Conservation (phyloP, 1,139 yeast genomes). For the Protomyces arabidopsidicola region DNA sequence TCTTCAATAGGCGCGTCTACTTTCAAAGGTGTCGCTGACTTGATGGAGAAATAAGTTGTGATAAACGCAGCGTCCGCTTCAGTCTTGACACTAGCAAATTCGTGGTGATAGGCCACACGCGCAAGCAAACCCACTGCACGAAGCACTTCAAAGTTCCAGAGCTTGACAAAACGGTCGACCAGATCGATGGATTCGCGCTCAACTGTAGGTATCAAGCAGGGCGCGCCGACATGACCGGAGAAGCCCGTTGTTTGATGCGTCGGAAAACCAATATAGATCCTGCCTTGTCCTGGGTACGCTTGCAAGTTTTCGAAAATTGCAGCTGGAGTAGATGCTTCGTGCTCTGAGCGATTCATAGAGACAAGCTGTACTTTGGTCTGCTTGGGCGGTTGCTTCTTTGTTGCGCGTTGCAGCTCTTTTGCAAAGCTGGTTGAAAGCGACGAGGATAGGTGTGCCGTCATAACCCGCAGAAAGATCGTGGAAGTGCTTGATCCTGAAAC, state of each 20-base stretch:
- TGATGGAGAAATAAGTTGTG: slow-evolving; percentile 18
- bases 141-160: slow-evolving; percentile 44
- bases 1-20: slow-evolving; percentile 22
- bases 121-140: slow-evolving; percentile 42
- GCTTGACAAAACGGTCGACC: slow-evolving; percentile 43
- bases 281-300: slow-evolving; percentile 29
- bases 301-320: slow-evolving; percentile 41
- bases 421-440: slow-evolving; percentile 36
- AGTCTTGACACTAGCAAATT: slow-evolving; percentile 34
- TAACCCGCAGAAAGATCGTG: slow-evolving; percentile 15
- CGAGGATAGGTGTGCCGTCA: slow-evolving; percentile 16
- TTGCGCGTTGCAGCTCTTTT: slow-evolving; percentile 41
- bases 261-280: slow-evolving; percentile 44
- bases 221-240: slow-evolving; percentile 42
- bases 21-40: slow-evolving; percentile 19
- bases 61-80: slow-evolving; percentile 10
- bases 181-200: slow-evolving; percentile 46
- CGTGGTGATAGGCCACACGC: slow-evolving; percentile 42
- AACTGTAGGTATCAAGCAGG: slow-evolving; percentile 45
- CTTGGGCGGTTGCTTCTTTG: slow-evolving; percentile 45
- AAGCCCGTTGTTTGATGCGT: slow-evolving; percentile 45
- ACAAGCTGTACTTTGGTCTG: slow-evolving; percentile 41
- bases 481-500: slow-evolving; percentile 11
- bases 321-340: slow-evolving; percentile 38
- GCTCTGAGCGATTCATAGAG: slow-evolving; percentile 37